These are phyloP conservation scores for Leptoxyphium fumago DNA, from an alignment of 2,329 filamentous ascomycete species.

Conservation along the genomic window DNA sequence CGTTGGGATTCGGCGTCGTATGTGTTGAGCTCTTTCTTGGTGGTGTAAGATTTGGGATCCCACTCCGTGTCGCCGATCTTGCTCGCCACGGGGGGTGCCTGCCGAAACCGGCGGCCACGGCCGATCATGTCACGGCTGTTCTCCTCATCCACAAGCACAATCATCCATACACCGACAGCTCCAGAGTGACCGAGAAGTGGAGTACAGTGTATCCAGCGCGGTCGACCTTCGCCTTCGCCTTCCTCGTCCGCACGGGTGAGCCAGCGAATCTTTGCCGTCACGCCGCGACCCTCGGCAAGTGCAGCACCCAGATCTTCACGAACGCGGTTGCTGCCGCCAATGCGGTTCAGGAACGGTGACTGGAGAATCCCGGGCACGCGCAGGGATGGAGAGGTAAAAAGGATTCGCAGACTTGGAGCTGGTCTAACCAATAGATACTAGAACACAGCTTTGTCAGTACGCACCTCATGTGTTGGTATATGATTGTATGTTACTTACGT, in stretches of 20 bases:
- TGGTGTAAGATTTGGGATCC: constrained; percentile 1
- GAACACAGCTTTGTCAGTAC: constrained; percentile 1
- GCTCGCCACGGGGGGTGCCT: constrained; percentile 20
- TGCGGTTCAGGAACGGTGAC: constrained; percentile 33
- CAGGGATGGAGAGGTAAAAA: constrained; percentile 35
- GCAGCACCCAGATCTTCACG: constrained; percentile 42
- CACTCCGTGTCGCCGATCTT: constrained; percentile 21
- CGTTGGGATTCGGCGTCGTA: constrained; percentile 12
- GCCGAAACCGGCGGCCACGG: constrained; percentile 16
- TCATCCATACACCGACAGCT: constrained; percentile 63
- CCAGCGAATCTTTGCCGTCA: constrained; percentile 65
- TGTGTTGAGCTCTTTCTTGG: constrained; percentile 6
- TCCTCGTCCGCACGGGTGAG: constrained; percentile 31
- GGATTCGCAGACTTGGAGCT: constrained; percentile 32
- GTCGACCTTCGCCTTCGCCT: constrained; percentile 40
- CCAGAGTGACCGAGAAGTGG: constrained; percentile 53
- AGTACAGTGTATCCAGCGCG: constrained; percentile 65
- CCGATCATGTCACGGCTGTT: constrained; percentile 7
- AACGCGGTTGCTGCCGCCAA: constrained; percentile 36
- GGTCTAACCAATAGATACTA: constrained; percentile 35
- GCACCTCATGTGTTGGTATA: too few species aligned
- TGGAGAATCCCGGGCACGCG: constrained; percentile 35
- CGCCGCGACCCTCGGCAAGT: constrained; percentile 51
- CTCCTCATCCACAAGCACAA: constrained; percentile 54
- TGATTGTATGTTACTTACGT: constrained; percentile 28